Conservation (phyloP, 768 basidiomycete genomes). For the Austroboletus festivus region DNA sequence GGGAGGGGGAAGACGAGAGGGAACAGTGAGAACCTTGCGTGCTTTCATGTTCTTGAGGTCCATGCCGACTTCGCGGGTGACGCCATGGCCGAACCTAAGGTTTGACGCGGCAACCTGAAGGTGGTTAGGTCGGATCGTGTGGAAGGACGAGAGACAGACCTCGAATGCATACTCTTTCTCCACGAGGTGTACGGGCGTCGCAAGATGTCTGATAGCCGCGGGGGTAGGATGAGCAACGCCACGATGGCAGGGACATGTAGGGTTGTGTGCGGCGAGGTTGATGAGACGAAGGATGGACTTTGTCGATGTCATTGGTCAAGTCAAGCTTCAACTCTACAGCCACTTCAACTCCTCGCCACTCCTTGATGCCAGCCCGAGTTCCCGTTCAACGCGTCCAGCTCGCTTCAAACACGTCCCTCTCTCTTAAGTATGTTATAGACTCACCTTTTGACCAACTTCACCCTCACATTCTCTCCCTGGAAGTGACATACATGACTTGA, state of each 20-base stretch:
- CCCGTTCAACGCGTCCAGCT: constrained; percentile 44
- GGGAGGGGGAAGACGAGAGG: constrained; percentile 1
- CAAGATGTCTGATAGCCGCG: constrained; percentile 66
- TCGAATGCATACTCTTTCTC: constrained; percentile 94
- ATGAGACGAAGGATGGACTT: constrained; percentile 70
- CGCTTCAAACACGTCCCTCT: constrained; percentile 10
- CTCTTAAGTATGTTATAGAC: constrained; percentile 24
- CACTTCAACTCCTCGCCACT: constrained; percentile 15
- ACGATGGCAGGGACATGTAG: too few species aligned
- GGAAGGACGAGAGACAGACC: constrained; percentile 34
- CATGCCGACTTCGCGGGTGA: constrained; percentile 88
- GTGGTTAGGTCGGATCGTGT: neutral
- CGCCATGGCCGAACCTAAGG: constrained; percentile 85
- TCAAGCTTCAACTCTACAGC: constrained; percentile 9
- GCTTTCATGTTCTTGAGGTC: constrained; percentile 93
- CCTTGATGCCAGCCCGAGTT: constrained; percentile 40
- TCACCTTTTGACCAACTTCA: neutral
- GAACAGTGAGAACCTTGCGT: constrained; percentile 59
- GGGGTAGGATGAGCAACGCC: too few species aligned
- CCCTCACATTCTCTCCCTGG: constrained; percentile 19
- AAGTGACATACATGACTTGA: constrained; percentile 74
- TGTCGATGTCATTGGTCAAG: constrained; percentile 38
- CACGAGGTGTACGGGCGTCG: constrained; percentile 67
- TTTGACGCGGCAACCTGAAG: constrained; percentile 80
- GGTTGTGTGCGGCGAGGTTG: constrained; percentile 41